phyloP scores from a whole-genome alignment of 2,329 filamentous ascomycete species.

The Xylaria sp. region DNA sequence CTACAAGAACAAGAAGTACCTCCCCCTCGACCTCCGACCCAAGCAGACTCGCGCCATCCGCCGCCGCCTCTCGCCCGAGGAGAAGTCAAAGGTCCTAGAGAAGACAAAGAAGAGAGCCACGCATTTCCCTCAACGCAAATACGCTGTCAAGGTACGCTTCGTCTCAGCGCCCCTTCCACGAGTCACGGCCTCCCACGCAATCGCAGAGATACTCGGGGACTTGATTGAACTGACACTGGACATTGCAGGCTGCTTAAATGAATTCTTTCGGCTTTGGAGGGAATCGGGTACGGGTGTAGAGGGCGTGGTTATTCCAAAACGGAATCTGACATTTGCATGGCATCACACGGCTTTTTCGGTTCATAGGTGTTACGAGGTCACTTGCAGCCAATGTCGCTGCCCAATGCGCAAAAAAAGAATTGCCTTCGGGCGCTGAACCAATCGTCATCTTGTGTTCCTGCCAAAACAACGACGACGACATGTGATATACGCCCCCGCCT shows the following conservation, averaged over 20 bases:
- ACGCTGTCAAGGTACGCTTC: constrained; percentile 89
- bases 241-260: constrained; percentile 46
- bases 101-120: constrained; percentile 96
- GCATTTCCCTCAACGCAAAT: constrained; percentile 99
- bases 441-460: constrained; percentile 11
- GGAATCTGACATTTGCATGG: constrained; percentile 54
- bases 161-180: background rate
- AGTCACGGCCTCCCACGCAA: background rate
- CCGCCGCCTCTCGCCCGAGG: constrained; percentile 91
- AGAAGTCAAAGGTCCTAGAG: constrained; percentile 84
- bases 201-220: background rate
- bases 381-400: constrained; percentile 52
- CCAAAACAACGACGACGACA: constrained; percentile 23
- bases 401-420: constrained; percentile 48
- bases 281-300: constrained; percentile 47
- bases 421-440: constrained; percentile 48
- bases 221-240: constrained; percentile 16
- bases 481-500: constrained; percentile 34
- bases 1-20: constrained; percentile 99
- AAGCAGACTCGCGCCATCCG: constrained; percentile 99
- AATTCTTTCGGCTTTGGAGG: constrained; percentile 40
- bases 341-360: constrained; percentile 54
- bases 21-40: constrained; percentile 95
- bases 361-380: constrained; percentile 54
- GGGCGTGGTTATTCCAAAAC: constrained; percentile 51